Evolutionary conservation across 1,139 yeast species (phyloP).

Genomic region (Pichia sp.): DNA sequence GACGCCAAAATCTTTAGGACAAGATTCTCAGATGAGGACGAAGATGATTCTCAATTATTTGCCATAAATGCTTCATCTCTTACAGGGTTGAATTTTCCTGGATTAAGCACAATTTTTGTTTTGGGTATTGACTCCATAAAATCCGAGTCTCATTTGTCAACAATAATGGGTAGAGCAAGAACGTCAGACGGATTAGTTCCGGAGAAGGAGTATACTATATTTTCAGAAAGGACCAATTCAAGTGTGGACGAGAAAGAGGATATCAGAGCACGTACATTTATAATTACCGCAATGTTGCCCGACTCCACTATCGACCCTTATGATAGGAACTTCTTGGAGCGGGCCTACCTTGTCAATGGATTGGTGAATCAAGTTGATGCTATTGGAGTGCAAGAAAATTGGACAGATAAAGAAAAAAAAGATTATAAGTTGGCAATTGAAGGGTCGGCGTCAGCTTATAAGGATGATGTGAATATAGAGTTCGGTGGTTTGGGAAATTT

Average conservation of each 20-base stretch:
- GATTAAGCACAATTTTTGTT: constrained; percentile 25
- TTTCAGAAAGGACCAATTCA: constrained; percentile 16
- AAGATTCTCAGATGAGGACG: constrained; percentile 2
- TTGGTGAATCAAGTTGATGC: constrained; percentile 22
- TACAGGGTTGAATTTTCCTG: constrained; percentile 28
- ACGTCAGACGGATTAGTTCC: constrained; percentile 21
- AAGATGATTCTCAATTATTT: constrained; percentile 21
- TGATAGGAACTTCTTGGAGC: constrained; percentile 31
- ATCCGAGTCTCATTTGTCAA: constrained; percentile 21
- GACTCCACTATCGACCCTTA: constrained; percentile 16
- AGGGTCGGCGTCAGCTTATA: constrained; percentile 4
- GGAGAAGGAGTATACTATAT: constrained; percentile 15
- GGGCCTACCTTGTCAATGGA: constrained; percentile 29
- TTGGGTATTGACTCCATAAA: constrained; percentile 31
- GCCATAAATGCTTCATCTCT: constrained; percentile 25
- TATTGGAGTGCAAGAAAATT: constrained; percentile 23
- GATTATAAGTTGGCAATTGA: constrained; percentile 6
- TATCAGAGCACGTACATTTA: constrained; percentile 19
- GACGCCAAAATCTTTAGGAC: constrained; percentile 19
- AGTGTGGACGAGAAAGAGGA: constrained; percentile 5
- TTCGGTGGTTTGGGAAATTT: constrained; percentile 12
- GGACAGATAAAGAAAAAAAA: constrained; percentile 19
- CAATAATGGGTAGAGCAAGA: constrained; percentile 29
- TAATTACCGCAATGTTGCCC: constrained; percentile 25
- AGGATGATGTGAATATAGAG: neutral